Base-by-base conservation (phyloP, 805 yeast genomes). In the Starmerella vaccinii region DNA sequence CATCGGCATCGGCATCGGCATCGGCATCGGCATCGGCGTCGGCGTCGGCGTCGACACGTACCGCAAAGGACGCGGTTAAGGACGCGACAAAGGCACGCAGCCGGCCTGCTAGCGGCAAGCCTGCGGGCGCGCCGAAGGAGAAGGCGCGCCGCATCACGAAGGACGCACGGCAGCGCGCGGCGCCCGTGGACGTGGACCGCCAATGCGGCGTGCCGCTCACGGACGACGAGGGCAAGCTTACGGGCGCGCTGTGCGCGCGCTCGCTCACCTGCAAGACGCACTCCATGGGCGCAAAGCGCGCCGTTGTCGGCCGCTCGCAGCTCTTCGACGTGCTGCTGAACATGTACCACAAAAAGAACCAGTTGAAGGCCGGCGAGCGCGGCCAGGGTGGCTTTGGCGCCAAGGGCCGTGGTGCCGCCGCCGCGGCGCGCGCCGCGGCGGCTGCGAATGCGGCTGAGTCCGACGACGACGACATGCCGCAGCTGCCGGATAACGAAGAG, bases 221-320 rank as follows among this genome's bases (percentile, higher is more conserved):
- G 19, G 23, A 38, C 21, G 22, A 22, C 15, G 42, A 40, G 8
- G 56, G 56, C 19, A 34, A 44, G 39, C 86, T 95, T 0, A 83
- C 83, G 56, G 97, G 97, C 21, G 95, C 90, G 0, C 81, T 80
- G 59, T 90, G 98, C 72, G 97, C 96, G 1, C 75, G 97, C 47
- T 88, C 97, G 0, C 71, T 90, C 54, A 92, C 97, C 0, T 90
- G 98, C 74, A 90, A 90, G 64, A 87, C 97, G 0, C 98, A 90
- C 68, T 85, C 97, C 1, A 89, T 90, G 96, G 96, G 97, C 30
- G 95, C 97, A 27, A 90, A 90, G 61, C 77, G 97, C 60, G 89
- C 95, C 1, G 97, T 90, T 21, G 80, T 78, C 22, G 97, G 97
- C 13, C 75, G 98, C 60, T 81, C 95, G 34, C 88, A 92, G 12